A percentile compares a stretch with the other conserved stretches of the same genome.
phyloP scores from a whole-genome alignment of 2,329 filamentous ascomycete species.

The Colletotrichum sp. region DNA sequence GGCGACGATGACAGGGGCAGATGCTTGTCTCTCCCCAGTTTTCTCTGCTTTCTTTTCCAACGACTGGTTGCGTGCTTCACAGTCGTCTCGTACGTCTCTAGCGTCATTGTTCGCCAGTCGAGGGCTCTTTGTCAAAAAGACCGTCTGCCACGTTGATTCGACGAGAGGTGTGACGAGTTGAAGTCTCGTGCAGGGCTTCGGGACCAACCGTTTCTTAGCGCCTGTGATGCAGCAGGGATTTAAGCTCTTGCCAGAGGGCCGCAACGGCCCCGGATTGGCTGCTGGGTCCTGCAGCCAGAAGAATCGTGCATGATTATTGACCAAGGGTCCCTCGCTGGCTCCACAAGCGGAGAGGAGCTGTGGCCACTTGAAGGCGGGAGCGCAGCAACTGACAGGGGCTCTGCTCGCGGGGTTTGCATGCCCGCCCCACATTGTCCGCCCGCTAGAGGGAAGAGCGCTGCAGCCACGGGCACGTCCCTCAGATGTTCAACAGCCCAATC shows the following conservation, averaged over 20 bases:
- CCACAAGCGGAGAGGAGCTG: not conserved
- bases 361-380: constrained; percentile 15
- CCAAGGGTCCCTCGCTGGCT: constrained; percentile 25
- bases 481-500: not conserved
- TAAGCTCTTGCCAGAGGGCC: constrained; percentile 27
- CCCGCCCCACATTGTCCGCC: not conserved
- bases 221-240: constrained; percentile 31
- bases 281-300: constrained; percentile 17
- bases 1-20: not conserved
- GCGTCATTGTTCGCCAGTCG: constrained; percentile 7
- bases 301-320: constrained; percentile 34
- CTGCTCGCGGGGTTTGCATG: constrained; percentile 19
- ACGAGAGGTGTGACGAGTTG: constrained; percentile 45
- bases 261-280: constrained; percentile 46
- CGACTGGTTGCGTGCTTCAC: not conserved
- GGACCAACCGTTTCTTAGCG: constrained; percentile 50
- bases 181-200: constrained; percentile 51
- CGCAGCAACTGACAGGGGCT: constrained; percentile 7
- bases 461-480: constrained; percentile 12
- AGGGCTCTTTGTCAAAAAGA: constrained; percentile 1
- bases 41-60: not conserved
- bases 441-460: not conserved
- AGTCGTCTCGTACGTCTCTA: constrained; percentile 17
- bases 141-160: constrained; percentile 38
- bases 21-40: not conserved